phyloP scores from a whole-genome alignment of 768 basidiomycete species.

The Lentinula aciculospora region DNA sequence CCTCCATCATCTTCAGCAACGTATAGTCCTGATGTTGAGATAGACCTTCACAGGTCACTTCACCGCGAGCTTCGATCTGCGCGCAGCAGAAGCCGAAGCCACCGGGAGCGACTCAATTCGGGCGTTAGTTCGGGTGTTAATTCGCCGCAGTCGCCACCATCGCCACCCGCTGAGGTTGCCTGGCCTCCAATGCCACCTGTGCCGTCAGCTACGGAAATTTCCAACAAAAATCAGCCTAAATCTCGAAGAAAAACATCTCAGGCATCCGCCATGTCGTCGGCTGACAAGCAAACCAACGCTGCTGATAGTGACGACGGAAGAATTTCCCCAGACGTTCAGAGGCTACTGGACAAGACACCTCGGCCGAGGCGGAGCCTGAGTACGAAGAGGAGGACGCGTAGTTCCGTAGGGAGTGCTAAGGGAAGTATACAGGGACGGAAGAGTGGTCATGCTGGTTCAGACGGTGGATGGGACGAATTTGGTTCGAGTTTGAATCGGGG shows the following conservation, averaged over 20 bases:
- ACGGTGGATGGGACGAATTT: neutral
- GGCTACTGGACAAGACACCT: neutral
- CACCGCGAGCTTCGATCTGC: constrained; percentile 7
- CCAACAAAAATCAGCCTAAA: neutral
- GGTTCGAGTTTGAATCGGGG: neutral
- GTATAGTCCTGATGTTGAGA: neutral
- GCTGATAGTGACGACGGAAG: neutral
- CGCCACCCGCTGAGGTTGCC: neutral
- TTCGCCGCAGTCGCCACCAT: neutral
- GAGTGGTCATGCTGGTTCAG: neutral
- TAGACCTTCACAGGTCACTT: neutral
- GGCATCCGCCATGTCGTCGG: neutral
- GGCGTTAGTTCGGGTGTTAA: too few relatives aligned
- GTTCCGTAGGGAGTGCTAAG: neutral
- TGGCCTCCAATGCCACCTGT: neutral
- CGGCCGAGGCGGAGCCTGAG: neutral
- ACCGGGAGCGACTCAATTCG: constrained; percentile 4
- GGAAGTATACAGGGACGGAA: neutral
- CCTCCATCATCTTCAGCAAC: neutral
- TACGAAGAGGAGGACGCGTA: neutral
- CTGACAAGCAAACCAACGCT: neutral
- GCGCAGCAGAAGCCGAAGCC: constrained; percentile 4
- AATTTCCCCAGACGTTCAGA: neutral
- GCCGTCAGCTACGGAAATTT: neutral
- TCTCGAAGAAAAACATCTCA: neutral